These are phyloP conservation scores for Volvox reticuliferus DNA, from an alignment of 139 green algal genomes.

Conservation along the genomic window DNA sequence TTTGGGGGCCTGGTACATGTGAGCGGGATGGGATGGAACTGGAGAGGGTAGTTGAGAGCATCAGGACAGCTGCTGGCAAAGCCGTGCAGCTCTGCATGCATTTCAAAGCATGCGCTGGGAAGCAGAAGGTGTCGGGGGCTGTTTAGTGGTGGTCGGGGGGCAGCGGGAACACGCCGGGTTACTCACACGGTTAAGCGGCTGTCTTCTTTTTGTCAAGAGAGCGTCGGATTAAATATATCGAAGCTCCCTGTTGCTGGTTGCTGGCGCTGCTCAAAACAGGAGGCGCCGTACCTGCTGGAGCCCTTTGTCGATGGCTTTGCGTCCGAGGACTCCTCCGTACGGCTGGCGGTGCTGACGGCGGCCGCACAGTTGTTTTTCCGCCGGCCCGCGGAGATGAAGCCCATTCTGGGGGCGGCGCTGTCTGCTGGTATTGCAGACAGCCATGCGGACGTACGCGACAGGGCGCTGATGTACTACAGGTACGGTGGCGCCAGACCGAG, in stretches of 20 bases:
- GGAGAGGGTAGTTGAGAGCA: too few species aligned
- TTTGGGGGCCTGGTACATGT: constrained; percentile 85
- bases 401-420: constrained; percentile 73
- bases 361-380: constrained; percentile 93
- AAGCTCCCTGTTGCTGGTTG: too few species aligned
- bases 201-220: too few species aligned
- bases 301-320: constrained; percentile 73
- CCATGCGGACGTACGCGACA: constrained; percentile 90
- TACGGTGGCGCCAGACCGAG: constrained; percentile 14
- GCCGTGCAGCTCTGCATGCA: too few species aligned
- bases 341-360: constrained; percentile 87
- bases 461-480: constrained; percentile 94
- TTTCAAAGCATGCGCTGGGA: too few species aligned
- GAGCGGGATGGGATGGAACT: neutral
- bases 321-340: constrained; percentile 68
- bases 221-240: too few species aligned
- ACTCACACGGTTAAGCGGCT: too few species aligned
- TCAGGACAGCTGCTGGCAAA: too few species aligned
- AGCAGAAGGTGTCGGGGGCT: too few species aligned
- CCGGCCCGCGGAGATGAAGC: constrained; percentile 82
- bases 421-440: constrained; percentile 72
- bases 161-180: too few species aligned
- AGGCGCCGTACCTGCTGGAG: constrained; percentile 95
- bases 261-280: constrained; percentile 45
- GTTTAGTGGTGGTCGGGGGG: too few species aligned